These are phyloP conservation scores for Symmetrospora coprosmae DNA, from an alignment of 768 basidiomycete species.

Conservation along the genomic window DNA sequence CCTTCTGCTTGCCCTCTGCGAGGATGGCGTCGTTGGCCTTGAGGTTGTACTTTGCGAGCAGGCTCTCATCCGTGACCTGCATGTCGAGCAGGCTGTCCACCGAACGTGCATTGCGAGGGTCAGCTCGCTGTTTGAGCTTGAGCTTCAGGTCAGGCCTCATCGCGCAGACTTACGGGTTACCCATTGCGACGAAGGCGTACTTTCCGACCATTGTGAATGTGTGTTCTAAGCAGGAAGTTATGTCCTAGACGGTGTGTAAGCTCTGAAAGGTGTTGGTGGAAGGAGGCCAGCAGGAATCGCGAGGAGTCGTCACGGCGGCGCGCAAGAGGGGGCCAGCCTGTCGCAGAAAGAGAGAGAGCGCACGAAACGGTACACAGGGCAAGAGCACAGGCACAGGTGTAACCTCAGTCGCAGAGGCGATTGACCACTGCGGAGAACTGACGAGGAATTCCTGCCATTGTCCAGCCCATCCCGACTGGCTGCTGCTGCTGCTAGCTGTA, in stretches of 20 bases:
- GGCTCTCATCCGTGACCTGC: constrained; percentile 68
- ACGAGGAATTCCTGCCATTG: too few species aligned
- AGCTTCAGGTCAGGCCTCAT: background rate
- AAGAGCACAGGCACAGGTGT: too few species aligned
- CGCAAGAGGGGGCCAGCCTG: background rate
- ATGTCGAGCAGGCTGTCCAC: constrained; percentile 48
- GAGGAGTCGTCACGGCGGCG: background rate
- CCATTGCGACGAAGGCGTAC: constrained; percentile 20
- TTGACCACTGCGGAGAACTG: too few species aligned
- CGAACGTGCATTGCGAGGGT: background rate
- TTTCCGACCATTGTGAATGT: constrained; percentile 4
- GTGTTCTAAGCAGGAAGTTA: too few species aligned
- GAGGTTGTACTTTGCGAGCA: constrained; percentile 76
- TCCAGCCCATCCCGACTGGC: too few species aligned
- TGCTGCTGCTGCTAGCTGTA: too few species aligned
- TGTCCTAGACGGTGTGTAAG: too few species aligned
- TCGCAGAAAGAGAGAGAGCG: background rate
- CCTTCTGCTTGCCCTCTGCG: constrained; percentile 69
- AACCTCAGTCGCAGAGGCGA: too few species aligned
- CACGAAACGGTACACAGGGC: too few species aligned
- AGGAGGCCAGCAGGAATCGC: background rate
- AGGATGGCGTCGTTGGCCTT: constrained; percentile 93
- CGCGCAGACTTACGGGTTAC: constrained; percentile 12
- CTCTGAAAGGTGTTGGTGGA: background rate
- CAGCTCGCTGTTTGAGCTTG: background rate